These are phyloP conservation scores for Cryphonectria nitschkei DNA, from an alignment of 2,329 filamentous ascomycete species.

Conservation along the genomic window DNA sequence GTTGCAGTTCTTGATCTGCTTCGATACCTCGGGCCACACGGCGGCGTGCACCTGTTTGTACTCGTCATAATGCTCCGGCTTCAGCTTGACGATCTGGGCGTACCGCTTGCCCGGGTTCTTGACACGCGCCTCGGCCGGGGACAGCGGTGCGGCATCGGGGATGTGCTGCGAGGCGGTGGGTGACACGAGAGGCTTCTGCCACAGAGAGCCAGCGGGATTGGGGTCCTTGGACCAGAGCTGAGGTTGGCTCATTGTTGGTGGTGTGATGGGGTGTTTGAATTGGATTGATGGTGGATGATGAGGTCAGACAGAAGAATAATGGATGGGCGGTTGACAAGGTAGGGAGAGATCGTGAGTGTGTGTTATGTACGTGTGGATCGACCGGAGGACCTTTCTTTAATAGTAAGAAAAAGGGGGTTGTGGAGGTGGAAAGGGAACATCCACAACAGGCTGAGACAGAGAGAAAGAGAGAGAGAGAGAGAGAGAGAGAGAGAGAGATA, in stretches of 20 bases:
- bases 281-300: neutral
- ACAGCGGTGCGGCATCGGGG: conserved; percentile 22
- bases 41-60: conserved; percentile 76
- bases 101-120: conserved; percentile 26
- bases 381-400: neutral
- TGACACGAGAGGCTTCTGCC: conserved; percentile 22
- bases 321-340: neutral
- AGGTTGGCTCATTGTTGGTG: conserved; percentile 30
- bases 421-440: neutral
- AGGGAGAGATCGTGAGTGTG: neutral
- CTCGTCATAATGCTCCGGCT: conserved; percentile 64
- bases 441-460: too few relatives aligned
- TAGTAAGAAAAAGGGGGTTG: neutral
- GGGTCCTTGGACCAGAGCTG: conserved; percentile 32
- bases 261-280: neutral
- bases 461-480: too few relatives aligned
- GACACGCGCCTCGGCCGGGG: conserved; percentile 23
- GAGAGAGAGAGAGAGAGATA: too few relatives aligned
- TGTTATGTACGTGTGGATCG: neutral
- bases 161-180: conserved; percentile 18
- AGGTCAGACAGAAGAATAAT: too few relatives aligned
- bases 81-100: conserved; percentile 74
- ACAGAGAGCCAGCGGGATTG: conserved; percentile 20
- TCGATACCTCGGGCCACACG: conserved; percentile 78
- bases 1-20: conserved; percentile 75